Evolutionary conservation across 192 early-diverging fungal species (phyloP), one percentile per base, ranked within the genome.

Genomic region (Phycomyces nitens): DNA sequence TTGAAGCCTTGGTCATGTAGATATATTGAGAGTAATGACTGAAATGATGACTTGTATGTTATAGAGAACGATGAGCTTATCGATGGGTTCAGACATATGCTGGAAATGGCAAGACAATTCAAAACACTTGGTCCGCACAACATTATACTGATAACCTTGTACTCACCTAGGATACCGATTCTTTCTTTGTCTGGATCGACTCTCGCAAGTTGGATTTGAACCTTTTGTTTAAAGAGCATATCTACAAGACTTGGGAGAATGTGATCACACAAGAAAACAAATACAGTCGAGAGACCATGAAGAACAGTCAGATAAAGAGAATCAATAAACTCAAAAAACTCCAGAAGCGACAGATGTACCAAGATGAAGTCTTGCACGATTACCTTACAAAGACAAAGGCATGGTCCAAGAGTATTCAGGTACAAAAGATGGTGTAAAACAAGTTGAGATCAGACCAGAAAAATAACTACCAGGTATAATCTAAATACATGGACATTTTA

Each of bases 161-260:
- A 41, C 11, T 29, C 16, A 8, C 0, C n/a, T 73, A 86, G 81
- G 83, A 90, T 56, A 53, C 72, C n/a, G 62, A 65, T 26, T 73
- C 69, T 14, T 87, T 89, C 71, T 65, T 82, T 23, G 68, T 68
- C 16, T 89, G 88, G 88, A 65, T 85, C 16, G 78, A 73, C 9
- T 70, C 81, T 15, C 66, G 78, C 6, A 74, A 71, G 18, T 61
- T 60, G 3, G 80, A 85, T 18, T 60, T 89, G 0, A 82, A 84
- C 24, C 53, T 69, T 3, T 67, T 89, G 22, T 88, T 86, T 73
- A 70, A 71, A 23, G 87, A 88, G 24, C 64, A 71, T 47, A 71
- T 84, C 23, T 69, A 55, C n/a, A 74, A 73, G 24, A 60, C 75
- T 8, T 89, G 88, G 88, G 88, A 89, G 34, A 58, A 67, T 14